phyloP scores from a whole-genome alignment of 2,329 filamentous ascomycete species.

The Eutypella sp. region DNA sequence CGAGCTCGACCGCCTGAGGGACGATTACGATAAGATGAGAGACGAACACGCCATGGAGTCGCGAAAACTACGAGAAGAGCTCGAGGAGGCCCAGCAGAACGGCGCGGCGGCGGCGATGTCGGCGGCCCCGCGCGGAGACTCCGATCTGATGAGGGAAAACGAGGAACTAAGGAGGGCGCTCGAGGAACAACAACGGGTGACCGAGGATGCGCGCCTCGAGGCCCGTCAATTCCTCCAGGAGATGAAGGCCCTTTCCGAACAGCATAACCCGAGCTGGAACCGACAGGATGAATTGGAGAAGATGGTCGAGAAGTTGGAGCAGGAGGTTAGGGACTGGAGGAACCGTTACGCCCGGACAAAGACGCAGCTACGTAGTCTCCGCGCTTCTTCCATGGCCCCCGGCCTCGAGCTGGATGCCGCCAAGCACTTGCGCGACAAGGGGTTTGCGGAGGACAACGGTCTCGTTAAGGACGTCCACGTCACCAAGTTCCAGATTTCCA shows the following conservation, averaged over 20 bases:
- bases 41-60: slow-evolving; percentile 62
- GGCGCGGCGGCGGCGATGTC: slow-evolving; percentile 14
- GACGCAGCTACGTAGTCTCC: slow-evolving; percentile 77
- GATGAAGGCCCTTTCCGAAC: slow-evolving; percentile 81
- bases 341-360: slow-evolving; percentile 83
- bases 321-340: slow-evolving; percentile 85
- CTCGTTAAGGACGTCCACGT: slow-evolving; percentile 87
- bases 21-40: slow-evolving; percentile 71
- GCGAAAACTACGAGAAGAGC: slow-evolving; percentile 57
- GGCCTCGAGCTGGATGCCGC: slow-evolving; percentile 65
- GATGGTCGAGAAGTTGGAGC: slow-evolving; percentile 71
- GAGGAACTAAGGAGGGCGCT: slow-evolving; percentile 61
- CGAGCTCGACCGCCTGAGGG: slow-evolving; percentile 72
- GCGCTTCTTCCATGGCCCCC: slow-evolving; percentile 74
- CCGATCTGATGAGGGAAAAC: slow-evolving; percentile 63
- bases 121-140: slow-evolving; percentile 34
- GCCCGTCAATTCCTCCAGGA: slow-evolving; percentile 79
- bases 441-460: slow-evolving; percentile 66
- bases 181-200: slow-evolving; percentile 72
- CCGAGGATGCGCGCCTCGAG: slow-evolving; percentile 80
- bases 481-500: slow-evolving; percentile 89
- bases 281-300: slow-evolving; percentile 74
- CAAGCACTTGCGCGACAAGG: slow-evolving; percentile 59
- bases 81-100: slow-evolving; percentile 48
- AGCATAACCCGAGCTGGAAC: slow-evolving; percentile 73